phyloP scores from a whole-genome alignment of 2,329 filamentous ascomycete species.

The Trichoderma asperellum region DNA sequence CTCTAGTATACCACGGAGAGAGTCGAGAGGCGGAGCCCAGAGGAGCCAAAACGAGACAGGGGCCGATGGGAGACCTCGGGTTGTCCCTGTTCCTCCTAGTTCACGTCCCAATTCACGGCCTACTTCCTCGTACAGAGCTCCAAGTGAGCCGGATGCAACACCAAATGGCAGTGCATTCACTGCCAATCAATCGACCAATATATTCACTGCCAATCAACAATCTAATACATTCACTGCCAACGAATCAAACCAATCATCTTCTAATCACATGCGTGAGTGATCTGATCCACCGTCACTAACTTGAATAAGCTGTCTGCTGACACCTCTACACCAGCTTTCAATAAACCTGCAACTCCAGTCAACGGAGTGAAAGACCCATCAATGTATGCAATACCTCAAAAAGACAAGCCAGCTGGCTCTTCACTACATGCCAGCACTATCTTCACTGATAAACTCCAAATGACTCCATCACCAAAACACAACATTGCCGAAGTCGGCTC shows the following conservation, averaged over 20 bases:
- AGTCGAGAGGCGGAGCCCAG: constrained; percentile 16
- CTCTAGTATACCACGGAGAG: constrained; percentile 39
- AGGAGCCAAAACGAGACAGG: constrained; percentile 8
- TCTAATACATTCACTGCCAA: background rate
- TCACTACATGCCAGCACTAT: constrained; percentile 23
- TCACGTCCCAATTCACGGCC: background rate
- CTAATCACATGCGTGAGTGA: constrained; percentile 11
- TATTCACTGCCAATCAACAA: background rate
- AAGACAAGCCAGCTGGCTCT: constrained; percentile 27
- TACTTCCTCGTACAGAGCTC: constrained; percentile 24
- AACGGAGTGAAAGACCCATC: constrained; percentile 41
- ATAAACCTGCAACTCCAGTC: background rate
- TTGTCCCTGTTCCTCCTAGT: constrained; percentile 18
- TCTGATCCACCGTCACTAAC: background rate
- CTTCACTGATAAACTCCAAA: constrained; percentile 15
- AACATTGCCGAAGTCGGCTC: constrained; percentile 29
- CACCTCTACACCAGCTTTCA: constrained; percentile 3
- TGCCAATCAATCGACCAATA: background rate
- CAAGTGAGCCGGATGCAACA: constrained; percentile 18
- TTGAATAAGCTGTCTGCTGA: background rate
- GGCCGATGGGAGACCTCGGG: background rate
- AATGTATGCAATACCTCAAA: constrained; percentile 51
- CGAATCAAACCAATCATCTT: background rate
- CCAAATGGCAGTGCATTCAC: background rate
- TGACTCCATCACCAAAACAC: constrained; percentile 9